phyloP scores from a whole-genome alignment of 2,329 filamentous ascomycete species.

The Pestalotiopsis sp. region DNA sequence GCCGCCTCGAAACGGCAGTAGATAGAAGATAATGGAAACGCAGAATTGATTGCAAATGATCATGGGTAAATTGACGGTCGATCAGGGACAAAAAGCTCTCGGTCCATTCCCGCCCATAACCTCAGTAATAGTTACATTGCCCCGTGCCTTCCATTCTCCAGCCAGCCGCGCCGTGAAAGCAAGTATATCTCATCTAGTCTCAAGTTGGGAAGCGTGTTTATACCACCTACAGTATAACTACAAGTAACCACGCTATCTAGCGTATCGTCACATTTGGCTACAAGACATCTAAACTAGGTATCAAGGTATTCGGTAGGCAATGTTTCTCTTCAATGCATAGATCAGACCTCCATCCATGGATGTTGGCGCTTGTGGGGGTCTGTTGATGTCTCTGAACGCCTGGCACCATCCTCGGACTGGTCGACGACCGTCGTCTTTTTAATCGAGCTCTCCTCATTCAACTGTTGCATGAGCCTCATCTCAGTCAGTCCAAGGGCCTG shows the following conservation, averaged over 20 bases:
- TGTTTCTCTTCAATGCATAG: background rate
- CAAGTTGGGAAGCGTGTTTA: background rate
- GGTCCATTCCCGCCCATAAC: too few species aligned
- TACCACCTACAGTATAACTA: background rate
- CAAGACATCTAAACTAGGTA: background rate
- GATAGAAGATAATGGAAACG: too few species aligned
- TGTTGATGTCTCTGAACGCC: background rate
- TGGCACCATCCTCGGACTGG: background rate
- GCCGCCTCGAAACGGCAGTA: background rate
- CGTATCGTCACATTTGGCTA: background rate
- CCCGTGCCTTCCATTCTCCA: too few species aligned
- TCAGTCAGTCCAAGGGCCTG: background rate
- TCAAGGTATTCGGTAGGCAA: background rate
- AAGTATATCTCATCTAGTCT: background rate
- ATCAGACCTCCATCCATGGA: background rate
- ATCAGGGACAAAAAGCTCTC: too few species aligned
- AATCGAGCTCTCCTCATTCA: background rate
- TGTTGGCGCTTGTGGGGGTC: background rate
- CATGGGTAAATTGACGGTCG: too few species aligned
- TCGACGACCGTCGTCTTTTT: background rate
- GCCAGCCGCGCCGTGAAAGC: background rate
- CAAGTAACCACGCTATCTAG: background rate
- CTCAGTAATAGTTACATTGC: too few species aligned
- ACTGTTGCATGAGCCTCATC: background rate
- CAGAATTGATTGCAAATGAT: too few species aligned